Base-by-base conservation (phyloP, 768 basidiomycete genomes). In the Boletus rubescentipes region DNA sequence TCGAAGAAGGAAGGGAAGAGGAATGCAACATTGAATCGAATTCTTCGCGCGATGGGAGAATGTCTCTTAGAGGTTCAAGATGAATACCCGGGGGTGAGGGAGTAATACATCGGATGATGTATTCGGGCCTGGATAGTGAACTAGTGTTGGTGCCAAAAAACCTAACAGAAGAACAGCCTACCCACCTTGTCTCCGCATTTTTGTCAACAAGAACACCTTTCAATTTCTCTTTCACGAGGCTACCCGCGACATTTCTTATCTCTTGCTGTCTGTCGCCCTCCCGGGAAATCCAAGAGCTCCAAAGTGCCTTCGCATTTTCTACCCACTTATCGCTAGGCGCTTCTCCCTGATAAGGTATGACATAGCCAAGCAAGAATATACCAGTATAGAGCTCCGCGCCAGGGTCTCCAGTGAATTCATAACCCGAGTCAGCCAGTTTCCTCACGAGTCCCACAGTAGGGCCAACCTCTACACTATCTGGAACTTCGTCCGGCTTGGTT, bases 31-130 rank as follows among this genome's bases (percentile, higher is more conserved):
- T 75, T 2, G 63, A 58, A 23, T 84, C 77, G 16, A 87, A 69
- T 49, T 76, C 75, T 0, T 67, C 61, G 9, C 66, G 60, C 8
- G 79, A 68, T 0, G 84, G 86, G 58, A 88, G 77, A 36, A 87
- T 70, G 34, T 84, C 83, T 10, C 55, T 49, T 4, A 83, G 60
- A 16, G 80, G 60, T 9, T 80, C 67, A 12, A 79, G 48, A 5
- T 65, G 55, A 21, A 79, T 58, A 4, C 74, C 75, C 21, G 71
- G 70, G 20, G 72, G 68, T 6, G 70, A 66, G 15, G 68, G 62
- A 4, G 69, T 55, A 7, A 80, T 52, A 35, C 77, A 63, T 21
- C 57, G 60, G 9, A 83, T 66, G 12, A 84, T 69, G 53, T 81
- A 69, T 48, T 78, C 77, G 8, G 81, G 79, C 32, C 83, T 83